Base-by-base conservation (phyloP, 2,329 filamentous ascomycete genomes). In the Mycosphaerelloides madeirae region DNA sequence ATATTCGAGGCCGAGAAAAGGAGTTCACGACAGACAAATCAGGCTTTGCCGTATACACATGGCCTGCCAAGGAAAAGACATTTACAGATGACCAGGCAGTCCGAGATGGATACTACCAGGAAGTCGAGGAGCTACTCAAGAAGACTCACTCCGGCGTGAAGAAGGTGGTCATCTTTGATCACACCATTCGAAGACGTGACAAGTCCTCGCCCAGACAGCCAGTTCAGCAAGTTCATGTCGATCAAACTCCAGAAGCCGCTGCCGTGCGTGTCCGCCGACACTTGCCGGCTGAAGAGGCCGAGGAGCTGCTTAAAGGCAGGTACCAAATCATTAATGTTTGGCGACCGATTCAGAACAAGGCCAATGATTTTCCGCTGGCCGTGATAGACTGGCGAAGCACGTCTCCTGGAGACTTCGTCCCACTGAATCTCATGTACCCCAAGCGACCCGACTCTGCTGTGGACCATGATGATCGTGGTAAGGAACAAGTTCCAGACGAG, bases 281-380 rank as follows among this genome's bases (percentile, higher is more conserved):
- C 54, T 52, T 84, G 0, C 69, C 75, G 0, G 64, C 62, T 2
- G 70, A 71, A 1, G 79, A 82, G 54, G 77, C 74, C 0, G 77
- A 81, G 20, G 69, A 72, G 42, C 65, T 84, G 8, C 53, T 84
- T 2, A 70, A 72, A 44, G 72, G 74, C 6, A 72, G 83, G 4
- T 83, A 78, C 57, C 80, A 84, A 58, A 78, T 85, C 56, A 79
- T 85, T 61, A 85, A 86, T 50, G 81, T 85, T 13, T 85, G 83
- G 83, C 73, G 83, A 29, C 82, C 83, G 0, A 83, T 85, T 52
- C 72, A 74, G 22, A 69, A 71, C 29, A 79, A 83, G 2, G 75
- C 86, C 6, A 79, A 81, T 45, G 76, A 84, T 34, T 79, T 75
- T 55, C 85, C 85, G 1, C 72, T 89, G 1, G 83, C 80, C 0